Percentiles rank a stretch among this genome's conserved stretches.
These are phyloP conservation scores for Xenoacremonium recifei DNA, from an alignment of 2,329 filamentous ascomycete genomes.

Conservation along the genomic window DNA sequence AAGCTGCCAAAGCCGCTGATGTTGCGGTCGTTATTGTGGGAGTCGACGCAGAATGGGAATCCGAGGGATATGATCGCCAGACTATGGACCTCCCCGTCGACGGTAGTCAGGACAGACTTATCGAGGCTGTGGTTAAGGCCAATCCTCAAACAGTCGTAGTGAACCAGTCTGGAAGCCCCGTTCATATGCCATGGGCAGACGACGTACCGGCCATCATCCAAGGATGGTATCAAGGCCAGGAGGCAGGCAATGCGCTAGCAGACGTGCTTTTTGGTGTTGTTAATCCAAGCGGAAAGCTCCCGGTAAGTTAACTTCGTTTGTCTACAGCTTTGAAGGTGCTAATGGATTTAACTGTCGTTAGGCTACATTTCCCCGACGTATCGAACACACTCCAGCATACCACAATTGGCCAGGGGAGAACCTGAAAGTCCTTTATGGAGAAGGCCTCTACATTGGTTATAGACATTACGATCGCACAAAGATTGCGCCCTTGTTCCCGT, in stretches of 20 bases:
- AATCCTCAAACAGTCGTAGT: conserved; percentile 68
- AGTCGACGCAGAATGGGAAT: conserved; percentile 73
- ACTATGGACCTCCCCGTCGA: conserved; percentile 66
- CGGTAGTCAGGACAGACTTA: conserved; percentile 56
- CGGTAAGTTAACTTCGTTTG: conserved; percentile 38
- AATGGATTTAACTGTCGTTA: conserved; percentile 18
- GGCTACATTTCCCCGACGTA: conserved; percentile 63
- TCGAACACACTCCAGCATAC: conserved; percentile 68
- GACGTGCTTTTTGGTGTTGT: conserved; percentile 67
- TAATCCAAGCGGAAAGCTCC: conserved; percentile 67
- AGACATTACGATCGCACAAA: conserved; percentile 65
- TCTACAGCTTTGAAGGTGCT: not conserved
- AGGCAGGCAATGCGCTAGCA: conserved; percentile 66
- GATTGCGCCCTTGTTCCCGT: conserved; percentile 64
- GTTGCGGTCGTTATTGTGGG: conserved; percentile 68
- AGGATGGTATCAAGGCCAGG: conserved; percentile 52
- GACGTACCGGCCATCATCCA: conserved; percentile 66
- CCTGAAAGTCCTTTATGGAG: conserved; percentile 65
- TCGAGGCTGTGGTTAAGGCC: conserved; percentile 59
- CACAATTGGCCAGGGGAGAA: conserved; percentile 74
- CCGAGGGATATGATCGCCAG: conserved; percentile 71
- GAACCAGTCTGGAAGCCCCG: conserved; percentile 40
- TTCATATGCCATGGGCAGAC: conserved; percentile 67
- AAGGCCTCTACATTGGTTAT: conserved; percentile 73
- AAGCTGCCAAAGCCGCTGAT: conserved; percentile 60